Evolutionary conservation across 2,329 filamentous ascomycete species (phyloP).

Genomic region (Fusarium udum): DNA sequence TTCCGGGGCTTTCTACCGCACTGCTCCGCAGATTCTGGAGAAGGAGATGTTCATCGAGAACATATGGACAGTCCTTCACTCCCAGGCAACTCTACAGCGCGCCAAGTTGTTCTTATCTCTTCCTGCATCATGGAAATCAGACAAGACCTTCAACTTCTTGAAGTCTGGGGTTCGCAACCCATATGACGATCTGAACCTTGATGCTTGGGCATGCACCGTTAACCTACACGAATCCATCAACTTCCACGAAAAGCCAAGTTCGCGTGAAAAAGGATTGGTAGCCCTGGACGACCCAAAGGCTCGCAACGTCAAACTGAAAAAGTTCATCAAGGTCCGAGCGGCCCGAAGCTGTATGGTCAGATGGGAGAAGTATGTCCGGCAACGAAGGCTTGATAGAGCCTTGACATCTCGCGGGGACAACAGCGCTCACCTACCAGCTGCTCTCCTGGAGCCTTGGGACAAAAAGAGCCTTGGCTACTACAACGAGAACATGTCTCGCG

Average conservation of each 20-base stretch:
- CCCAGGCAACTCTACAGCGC: neutral
- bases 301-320: neutral
- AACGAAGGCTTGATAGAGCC: neutral
- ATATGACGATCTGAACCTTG: neutral
- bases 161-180: neutral
- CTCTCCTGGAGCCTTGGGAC: neutral
- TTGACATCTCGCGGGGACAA: neutral
- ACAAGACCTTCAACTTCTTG: neutral
- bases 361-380: neutral
- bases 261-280: neutral
- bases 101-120: neutral
- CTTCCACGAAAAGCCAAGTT: rapidly evolving
- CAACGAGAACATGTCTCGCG: neutral
- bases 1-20: neutral
- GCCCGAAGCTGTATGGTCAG: neutral
- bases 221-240: neutral
- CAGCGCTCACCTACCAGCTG: neutral
- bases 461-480: neutral
- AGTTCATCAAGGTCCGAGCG: neutral
- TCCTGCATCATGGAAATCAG: neutral
- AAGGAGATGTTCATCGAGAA: constrained; percentile 16
- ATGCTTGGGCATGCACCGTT: neutral
- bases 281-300: neutral
- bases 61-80: neutral
- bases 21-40: neutral